phyloP scores from a whole-genome alignment of 139 green algal species.

The Spirogloea muscicola region DNA sequence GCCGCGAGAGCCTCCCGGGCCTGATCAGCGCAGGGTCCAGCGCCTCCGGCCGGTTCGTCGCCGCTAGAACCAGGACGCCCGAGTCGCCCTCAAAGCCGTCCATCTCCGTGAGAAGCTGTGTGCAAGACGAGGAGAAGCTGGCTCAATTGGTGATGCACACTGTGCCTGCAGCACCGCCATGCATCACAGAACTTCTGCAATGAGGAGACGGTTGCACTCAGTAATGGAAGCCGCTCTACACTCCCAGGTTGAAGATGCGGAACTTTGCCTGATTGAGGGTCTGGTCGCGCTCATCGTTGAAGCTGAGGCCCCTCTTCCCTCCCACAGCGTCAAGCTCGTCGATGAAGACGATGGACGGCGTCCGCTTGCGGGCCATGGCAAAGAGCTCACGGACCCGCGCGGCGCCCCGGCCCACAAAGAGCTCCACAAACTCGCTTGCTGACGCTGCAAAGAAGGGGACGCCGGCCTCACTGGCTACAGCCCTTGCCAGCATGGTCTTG shows the following conservation, averaged over 20 bases:
- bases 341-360: slow-evolving; percentile 94
- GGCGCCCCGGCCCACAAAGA: slow-evolving; percentile 93
- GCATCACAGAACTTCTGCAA: too few relatives aligned
- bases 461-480: slow-evolving; percentile 64
- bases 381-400: slow-evolving; percentile 95
- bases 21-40: slow-evolving; percentile 45
- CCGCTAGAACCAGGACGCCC: slow-evolving; percentile 54
- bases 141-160: too few relatives aligned
- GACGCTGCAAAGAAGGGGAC: slow-evolving; percentile 83
- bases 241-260: too few relatives aligned
- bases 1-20: slow-evolving; percentile 42
- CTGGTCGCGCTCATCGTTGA: slow-evolving; percentile 94
- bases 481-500: slow-evolving; percentile 54
- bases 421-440: slow-evolving; percentile 97
- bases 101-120: slow-evolving; percentile 53
- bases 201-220: too few relatives aligned
- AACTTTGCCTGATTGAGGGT: slow-evolving; percentile 90
- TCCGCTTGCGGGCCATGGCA: slow-evolving; percentile 67
- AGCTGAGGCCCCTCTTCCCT: slow-evolving; percentile 58
- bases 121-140: too few relatives aligned
- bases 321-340: slow-evolving; percentile 97
- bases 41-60: slow-evolving; percentile 52
- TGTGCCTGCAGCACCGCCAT: too few relatives aligned
- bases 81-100: slow-evolving; percentile 50
- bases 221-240: too few relatives aligned